phyloP scores from a whole-genome alignment of 2,329 filamentous ascomycete genomes.

The Trichophyton benhamiae region DNA sequence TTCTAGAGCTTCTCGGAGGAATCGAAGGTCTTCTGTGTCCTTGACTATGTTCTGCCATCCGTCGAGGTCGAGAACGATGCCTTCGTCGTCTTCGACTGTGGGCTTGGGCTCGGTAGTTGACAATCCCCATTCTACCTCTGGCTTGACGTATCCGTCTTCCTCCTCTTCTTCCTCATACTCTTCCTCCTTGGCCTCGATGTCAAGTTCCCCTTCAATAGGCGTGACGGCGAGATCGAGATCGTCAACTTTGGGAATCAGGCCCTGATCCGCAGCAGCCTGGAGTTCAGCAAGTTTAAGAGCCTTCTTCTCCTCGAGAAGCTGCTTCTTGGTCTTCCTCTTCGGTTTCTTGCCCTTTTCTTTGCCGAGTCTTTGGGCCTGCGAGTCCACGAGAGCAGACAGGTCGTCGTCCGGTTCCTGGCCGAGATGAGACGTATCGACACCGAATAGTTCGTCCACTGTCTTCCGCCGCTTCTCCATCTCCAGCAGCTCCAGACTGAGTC shows the following conservation, averaged over 20 bases:
- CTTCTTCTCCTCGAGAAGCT: constrained; percentile 56
- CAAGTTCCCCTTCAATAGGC: constrained; percentile 6
- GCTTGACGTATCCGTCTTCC: constrained; percentile 26
- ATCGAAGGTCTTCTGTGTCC: constrained; percentile 53
- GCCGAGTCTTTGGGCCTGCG: not conserved
- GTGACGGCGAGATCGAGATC: constrained; percentile 4
- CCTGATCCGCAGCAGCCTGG: constrained; percentile 6
- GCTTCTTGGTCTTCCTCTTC: constrained; percentile 70
- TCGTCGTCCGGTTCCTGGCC: constrained; percentile 39
- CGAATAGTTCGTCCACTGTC: constrained; percentile 71
- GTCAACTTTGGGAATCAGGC: constrained; percentile 4
- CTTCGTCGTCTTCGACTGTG: constrained; percentile 54
- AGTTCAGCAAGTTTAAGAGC: constrained; percentile 33
- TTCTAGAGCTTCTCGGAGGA: constrained; percentile 42
- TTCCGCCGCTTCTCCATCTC: constrained; percentile 61
- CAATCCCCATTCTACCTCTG: constrained; percentile 48
- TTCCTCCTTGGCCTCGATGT: constrained; percentile 13
- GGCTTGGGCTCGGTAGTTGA: constrained; percentile 47
- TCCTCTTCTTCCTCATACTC: constrained; percentile 6
- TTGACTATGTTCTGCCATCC: constrained; percentile 58
- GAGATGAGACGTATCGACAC: constrained; percentile 38
- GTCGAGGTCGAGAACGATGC: constrained; percentile 54
- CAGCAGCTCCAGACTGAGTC: constrained; percentile 29
- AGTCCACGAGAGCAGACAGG: constrained; percentile 9
- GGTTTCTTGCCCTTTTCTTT: constrained; percentile 43